phyloP scores from a whole-genome alignment of 768 basidiomycete species.

The Lentinus brumalis region DNA sequence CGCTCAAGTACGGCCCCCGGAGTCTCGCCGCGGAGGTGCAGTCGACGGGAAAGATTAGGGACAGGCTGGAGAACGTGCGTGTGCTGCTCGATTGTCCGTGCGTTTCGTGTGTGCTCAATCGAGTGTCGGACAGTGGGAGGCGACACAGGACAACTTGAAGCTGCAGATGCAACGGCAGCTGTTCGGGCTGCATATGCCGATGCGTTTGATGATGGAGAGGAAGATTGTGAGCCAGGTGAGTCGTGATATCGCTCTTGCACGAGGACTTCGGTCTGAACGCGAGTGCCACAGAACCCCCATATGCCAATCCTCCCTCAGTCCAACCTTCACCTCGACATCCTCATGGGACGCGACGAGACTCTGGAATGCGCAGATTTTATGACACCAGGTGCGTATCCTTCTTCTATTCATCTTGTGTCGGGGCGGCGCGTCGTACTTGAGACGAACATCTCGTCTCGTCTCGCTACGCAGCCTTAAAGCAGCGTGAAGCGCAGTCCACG shows the following conservation, averaged over 20 bases:
- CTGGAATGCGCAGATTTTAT: constrained; percentile 83
- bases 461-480: too few relatives aligned
- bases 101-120: neutral
- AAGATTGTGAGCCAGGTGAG: constrained; percentile 77
- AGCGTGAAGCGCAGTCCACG: too few relatives aligned
- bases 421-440: too few relatives aligned
- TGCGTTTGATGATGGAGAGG: constrained; percentile 92
- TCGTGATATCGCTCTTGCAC: too few relatives aligned
- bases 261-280: too few relatives aligned
- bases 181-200: constrained; percentile 86
- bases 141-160: constrained; percentile 86
- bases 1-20: constrained; percentile 81
- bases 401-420: too few relatives aligned
- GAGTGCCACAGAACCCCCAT: constrained; percentile 62
- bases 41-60: constrained; percentile 59
- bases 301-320: constrained; percentile 65
- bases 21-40: constrained; percentile 77
- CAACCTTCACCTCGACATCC: constrained; percentile 88
- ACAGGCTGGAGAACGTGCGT: constrained; percentile 77
- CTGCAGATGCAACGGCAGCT: constrained; percentile 82
- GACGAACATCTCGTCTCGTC: too few relatives aligned
- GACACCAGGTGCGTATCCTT: constrained; percentile 50
- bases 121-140: constrained; percentile 77
- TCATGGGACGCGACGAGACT: constrained; percentile 89
- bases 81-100: neutral